Evolutionary conservation across 2,329 filamentous ascomycete genomes (phyloP).

Genomic region (Phialophora verrucosa): DNA sequence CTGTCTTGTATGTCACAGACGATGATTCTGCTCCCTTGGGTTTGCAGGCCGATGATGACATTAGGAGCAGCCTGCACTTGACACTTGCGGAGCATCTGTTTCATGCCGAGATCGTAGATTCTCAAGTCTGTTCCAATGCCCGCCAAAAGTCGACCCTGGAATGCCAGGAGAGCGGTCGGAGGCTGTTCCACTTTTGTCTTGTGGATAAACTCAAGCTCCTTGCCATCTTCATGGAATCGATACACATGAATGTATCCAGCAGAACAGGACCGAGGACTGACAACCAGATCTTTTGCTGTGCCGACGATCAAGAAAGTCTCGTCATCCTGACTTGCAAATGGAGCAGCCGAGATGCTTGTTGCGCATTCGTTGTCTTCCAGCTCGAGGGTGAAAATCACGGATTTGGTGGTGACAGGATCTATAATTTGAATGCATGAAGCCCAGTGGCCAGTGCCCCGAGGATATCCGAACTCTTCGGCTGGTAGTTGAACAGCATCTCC

Average conservation of each 20-base stretch:
- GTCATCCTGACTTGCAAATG: constrained; percentile 86
- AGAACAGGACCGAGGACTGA: constrained; percentile 75
- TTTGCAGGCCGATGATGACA: constrained; percentile 86
- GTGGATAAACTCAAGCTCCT: constrained; percentile 89
- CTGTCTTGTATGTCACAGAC: constrained; percentile 93
- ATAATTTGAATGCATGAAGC: constrained; percentile 93
- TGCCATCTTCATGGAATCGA: constrained; percentile 84
- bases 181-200: constrained; percentile 92
- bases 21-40: constrained; percentile 87
- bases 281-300: constrained; percentile 85
- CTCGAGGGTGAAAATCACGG: constrained; percentile 77
- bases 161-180: constrained; percentile 85
- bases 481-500: constrained; percentile 74
- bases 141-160: constrained; percentile 88
- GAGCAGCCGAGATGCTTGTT: constrained; percentile 80
- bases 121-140: constrained; percentile 82
- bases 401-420: constrained; percentile 77
- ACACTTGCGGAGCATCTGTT: constrained; percentile 88
- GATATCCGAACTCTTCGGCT: constrained; percentile 86
- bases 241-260: constrained; percentile 92
- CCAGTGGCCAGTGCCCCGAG: constrained; percentile 83
- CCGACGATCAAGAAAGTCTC: constrained; percentile 93
- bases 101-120: constrained; percentile 91
- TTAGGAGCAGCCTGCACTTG: constrained; percentile 79
- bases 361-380: constrained; percentile 90